These are phyloP conservation scores for Phytophthora podocarpi DNA, from an alignment of 352 stramenopile genomes.

Conservation along the genomic window DNA sequence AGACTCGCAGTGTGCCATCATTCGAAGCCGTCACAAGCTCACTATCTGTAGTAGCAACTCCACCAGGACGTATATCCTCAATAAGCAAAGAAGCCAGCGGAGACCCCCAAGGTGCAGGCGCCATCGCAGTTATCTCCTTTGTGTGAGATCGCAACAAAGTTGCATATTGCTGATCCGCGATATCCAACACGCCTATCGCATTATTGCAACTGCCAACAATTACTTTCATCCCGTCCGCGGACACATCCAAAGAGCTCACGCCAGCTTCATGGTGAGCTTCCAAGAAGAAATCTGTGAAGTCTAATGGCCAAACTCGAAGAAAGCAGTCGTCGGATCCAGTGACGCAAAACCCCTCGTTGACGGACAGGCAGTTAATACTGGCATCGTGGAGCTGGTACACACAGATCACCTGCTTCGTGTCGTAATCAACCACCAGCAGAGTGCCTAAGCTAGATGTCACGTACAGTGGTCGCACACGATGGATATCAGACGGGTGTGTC, in stretches of 20 bases:
- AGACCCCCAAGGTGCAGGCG: slow-evolving; percentile 28
- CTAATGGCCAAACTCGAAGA: slow-evolving; percentile 91
- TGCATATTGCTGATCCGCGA: slow-evolving; percentile 80
- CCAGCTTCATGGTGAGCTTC: slow-evolving; percentile 85
- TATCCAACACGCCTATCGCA: slow-evolving; percentile 86
- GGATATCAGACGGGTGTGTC: slow-evolving; percentile 62
- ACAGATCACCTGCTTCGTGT: slow-evolving; percentile 78
- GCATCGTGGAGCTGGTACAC: slow-evolving; percentile 91
- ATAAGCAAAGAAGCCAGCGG: slow-evolving; percentile 27
- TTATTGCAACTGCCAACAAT: slow-evolving; percentile 75
- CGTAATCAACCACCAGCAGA: slow-evolving; percentile 86
- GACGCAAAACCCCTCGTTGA: slow-evolving; percentile 92
- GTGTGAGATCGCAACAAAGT: slow-evolving; percentile 85
- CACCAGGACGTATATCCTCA: slow-evolving; percentile 3
- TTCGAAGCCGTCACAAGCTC: slow-evolving; percentile 70
- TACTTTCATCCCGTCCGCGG: slow-evolving; percentile 78
- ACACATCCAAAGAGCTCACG: slow-evolving; percentile 74
- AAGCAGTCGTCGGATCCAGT: slow-evolving; percentile 88
- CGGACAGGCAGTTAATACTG: slow-evolving; percentile 78
- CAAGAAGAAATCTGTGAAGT: slow-evolving; percentile 93
- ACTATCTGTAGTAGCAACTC: slow-evolving; percentile 2
- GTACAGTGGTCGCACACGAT: slow-evolving; percentile 67
- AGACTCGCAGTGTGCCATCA: slow-evolving; percentile 88
- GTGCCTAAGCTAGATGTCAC: slow-evolving; percentile 78
- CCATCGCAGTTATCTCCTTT: slow-evolving; percentile 48